phyloP scores from a whole-genome alignment of 345 rosid genomes.

The Mangifera indica region DNA sequence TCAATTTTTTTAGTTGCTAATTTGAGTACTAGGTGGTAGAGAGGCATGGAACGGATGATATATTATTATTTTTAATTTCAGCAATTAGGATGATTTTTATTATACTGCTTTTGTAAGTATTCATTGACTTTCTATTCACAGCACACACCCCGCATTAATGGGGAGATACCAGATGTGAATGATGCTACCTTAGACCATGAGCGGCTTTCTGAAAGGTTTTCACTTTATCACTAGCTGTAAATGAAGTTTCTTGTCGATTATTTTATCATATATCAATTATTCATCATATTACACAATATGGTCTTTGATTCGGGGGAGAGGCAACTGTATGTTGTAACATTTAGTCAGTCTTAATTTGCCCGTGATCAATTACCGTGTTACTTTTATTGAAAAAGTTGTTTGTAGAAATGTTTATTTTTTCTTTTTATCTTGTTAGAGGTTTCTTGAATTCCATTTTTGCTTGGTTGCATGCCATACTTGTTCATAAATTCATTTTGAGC shows the following conservation, averaged over 20 bases:
- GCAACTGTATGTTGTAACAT: not conserved
- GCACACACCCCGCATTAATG: slow-evolving; percentile 90
- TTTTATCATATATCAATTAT: not conserved
- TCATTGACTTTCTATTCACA: slow-evolving; percentile 42
- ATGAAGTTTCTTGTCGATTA: slow-evolving; percentile 13
- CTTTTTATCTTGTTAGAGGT: not conserved
- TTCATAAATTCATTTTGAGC: slow-evolving; percentile 4
- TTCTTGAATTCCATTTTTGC: not conserved
- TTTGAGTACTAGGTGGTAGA: not conserved
- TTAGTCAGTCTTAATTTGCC: not conserved
- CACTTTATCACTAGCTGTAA: slow-evolving; percentile 12
- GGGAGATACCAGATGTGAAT: slow-evolving; percentile 70
- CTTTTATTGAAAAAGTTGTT: not conserved
- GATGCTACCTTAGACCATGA: slow-evolving; percentile 91
- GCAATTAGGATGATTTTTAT: not conserved
- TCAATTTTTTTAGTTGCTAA: not conserved
- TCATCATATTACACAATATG: not conserved
- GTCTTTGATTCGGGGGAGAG: not conserved
- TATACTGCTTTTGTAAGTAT: not conserved
- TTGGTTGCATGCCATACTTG: not conserved
- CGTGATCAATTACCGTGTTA: not conserved
- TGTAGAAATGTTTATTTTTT: not conserved
- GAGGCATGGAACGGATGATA: not conserved
- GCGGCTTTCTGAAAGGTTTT: slow-evolving; percentile 84
- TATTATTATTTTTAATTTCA: not conserved